A percentile compares a stretch with the other conserved stretches of the same genome.
phyloP scores from a whole-genome alignment of 2,329 filamentous ascomycete genomes.

The Aureobasidium musti region DNA sequence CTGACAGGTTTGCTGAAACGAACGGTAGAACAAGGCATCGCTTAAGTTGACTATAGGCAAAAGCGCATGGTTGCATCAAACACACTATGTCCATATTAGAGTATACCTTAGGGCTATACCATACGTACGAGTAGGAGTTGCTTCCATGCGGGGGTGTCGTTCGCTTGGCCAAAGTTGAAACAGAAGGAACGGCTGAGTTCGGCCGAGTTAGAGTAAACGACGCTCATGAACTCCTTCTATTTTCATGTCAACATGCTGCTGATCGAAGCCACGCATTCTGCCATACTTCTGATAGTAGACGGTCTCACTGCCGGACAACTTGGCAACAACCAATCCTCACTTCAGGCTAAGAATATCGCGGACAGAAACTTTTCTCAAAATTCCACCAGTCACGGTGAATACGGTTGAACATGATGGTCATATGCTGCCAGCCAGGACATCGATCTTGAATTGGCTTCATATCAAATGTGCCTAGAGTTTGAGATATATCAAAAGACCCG shows the following conservation, averaged over 20 bases:
- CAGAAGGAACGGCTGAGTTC: conserved; percentile 16
- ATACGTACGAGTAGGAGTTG: conserved; percentile 7
- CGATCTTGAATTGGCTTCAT: conserved; percentile 23
- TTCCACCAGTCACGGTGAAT: conserved; percentile 2
- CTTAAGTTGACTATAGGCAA: conserved; percentile 6
- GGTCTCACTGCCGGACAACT: too few species aligned
- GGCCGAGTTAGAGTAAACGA: conserved; percentile 21
- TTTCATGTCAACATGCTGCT: background rate
- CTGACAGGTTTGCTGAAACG: conserved; percentile 17
- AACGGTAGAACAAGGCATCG: conserved; percentile 7
- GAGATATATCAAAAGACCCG: conserved; percentile 15
- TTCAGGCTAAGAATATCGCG: conserved; percentile 6
- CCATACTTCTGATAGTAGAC: conserved; percentile 14
- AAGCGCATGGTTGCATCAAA: conserved; percentile 11
- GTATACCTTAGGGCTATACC: background rate
- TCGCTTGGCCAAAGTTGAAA: conserved; percentile 24
- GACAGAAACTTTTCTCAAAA: background rate
- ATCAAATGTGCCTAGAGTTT: conserved; percentile 23
- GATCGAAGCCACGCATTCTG: background rate
- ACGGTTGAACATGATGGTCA: background rate
- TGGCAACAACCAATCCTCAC: background rate
- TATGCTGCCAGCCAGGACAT: conserved; percentile 11
- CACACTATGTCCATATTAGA: conserved; percentile 15
- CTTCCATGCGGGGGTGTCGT: conserved; percentile 10
- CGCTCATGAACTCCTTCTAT: background rate